Conservation (phyloP, 495 filamentous ascomycete genomes). For the Hypoxylon fragiforme region DNA sequence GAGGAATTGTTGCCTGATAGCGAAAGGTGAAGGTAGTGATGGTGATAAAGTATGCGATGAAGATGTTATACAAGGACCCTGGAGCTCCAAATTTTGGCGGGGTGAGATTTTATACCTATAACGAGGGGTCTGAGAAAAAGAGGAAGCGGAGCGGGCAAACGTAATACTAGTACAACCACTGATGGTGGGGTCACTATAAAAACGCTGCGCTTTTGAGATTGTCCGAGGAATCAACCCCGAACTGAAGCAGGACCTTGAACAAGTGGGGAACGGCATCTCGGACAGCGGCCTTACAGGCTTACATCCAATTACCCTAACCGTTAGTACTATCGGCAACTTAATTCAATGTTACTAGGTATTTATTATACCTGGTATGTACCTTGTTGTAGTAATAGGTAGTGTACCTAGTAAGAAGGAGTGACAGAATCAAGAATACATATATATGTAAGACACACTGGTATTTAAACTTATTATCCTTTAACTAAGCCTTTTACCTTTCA, state of each 20-base stretch:
- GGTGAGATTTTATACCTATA: constrained; percentile 34
- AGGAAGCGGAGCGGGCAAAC: constrained; percentile 2
- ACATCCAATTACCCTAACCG: too few species aligned
- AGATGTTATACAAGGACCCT: constrained; percentile 12
- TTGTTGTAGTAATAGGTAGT: not conserved
- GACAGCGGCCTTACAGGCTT: too few species aligned
- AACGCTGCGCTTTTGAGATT: constrained; percentile 31
- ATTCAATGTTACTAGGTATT: not conserved
- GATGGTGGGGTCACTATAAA: constrained; percentile 28
- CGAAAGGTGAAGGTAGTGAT: too few species aligned
- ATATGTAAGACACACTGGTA: too few species aligned
- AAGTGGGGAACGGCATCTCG: constrained; percentile 30
- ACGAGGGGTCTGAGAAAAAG: constrained; percentile 1
- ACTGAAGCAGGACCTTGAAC: constrained; percentile 3
- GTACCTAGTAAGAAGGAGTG: too few species aligned
- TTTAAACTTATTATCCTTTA: too few species aligned
- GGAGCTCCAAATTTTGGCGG: constrained; percentile 21
- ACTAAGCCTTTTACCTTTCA: constrained; percentile 4
- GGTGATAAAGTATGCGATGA: constrained; percentile 1
- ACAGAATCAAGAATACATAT: too few species aligned
- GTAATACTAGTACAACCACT: not conserved
- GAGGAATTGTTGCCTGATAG: constrained; percentile 7
- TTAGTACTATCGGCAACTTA: not conserved
- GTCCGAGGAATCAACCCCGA: constrained; percentile 33
- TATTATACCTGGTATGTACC: not conserved